A percentile compares a stretch with the other conserved stretches of the same genome.
These are phyloP conservation scores for Globisporangium emineosum DNA, from an alignment of 352 stramenopile species.

Conservation along the genomic window DNA sequence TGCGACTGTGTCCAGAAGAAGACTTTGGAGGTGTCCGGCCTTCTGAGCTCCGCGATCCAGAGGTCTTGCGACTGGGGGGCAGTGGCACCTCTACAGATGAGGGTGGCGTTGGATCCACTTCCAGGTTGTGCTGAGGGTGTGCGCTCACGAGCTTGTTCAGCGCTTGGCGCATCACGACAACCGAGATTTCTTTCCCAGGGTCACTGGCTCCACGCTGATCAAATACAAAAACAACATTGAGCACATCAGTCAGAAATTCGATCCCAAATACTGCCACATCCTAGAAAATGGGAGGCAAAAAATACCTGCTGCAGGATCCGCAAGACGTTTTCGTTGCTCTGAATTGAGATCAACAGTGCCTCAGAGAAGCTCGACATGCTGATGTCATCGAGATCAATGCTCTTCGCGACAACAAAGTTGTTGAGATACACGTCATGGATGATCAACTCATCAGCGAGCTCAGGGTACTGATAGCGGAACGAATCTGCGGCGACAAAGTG, in stretches of 20 bases:
- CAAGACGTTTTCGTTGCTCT: slow-evolving; percentile 80
- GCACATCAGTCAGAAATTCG: slow-evolving; percentile 2
- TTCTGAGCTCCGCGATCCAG: slow-evolving; percentile 16
- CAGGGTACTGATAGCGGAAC: slow-evolving; percentile 82
- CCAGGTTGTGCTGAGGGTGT: slow-evolving; percentile 76
- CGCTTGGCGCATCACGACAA: slow-evolving; percentile 69
- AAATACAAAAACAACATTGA: neutral
- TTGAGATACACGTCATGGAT: slow-evolving; percentile 80
- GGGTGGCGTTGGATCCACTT: slow-evolving; percentile 35
- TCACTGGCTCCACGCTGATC: slow-evolving; percentile 57
- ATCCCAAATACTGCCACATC: too few species aligned
- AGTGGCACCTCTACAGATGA: slow-evolving; percentile 15
- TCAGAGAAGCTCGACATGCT: slow-evolving; percentile 78
- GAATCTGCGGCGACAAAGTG: slow-evolving; percentile 86
- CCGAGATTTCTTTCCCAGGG: slow-evolving; percentile 44
- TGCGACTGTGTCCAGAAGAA: slow-evolving; percentile 3
- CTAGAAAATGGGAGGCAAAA: too few species aligned
- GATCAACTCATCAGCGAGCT: slow-evolving; percentile 71
- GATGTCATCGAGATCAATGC: slow-evolving; percentile 61
- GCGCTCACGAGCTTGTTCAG: slow-evolving; percentile 73
- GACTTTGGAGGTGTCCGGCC: slow-evolving; percentile 10
- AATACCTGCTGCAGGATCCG: slow-evolving; percentile 65
- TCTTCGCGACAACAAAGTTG: slow-evolving; percentile 64
- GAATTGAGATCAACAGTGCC: slow-evolving; percentile 75
- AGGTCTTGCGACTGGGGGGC: slow-evolving; percentile 24